Evolutionary conservation across 2,329 filamentous ascomycete genomes (phyloP).

Genomic region (Emmonsia crescens): DNA sequence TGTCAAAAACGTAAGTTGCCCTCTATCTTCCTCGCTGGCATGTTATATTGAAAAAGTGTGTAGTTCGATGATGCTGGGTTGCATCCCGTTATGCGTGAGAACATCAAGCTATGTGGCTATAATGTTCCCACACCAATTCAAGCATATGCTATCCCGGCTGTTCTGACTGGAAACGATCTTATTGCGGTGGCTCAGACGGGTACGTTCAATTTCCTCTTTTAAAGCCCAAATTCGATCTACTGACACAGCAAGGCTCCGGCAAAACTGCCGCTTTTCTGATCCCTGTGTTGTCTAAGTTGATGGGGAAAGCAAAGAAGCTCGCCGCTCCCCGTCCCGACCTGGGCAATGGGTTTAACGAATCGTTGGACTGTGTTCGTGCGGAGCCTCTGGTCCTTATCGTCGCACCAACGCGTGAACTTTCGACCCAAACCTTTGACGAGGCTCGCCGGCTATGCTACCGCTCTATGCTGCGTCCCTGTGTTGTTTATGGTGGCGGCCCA

Average conservation of each 20-base stretch:
- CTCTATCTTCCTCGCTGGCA: background rate
- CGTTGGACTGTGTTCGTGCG: constrained; percentile 49
- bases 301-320: constrained; percentile 90
- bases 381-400: constrained; percentile 84
- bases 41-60: constrained; percentile 19
- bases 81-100: constrained; percentile 72
- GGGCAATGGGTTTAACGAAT: constrained; percentile 42
- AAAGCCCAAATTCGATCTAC: background rate
- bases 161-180: constrained; percentile 66
- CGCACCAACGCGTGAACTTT: constrained; percentile 78
- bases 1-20: constrained; percentile 38
- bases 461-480: constrained; percentile 84
- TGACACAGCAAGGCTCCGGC: constrained; percentile 59
- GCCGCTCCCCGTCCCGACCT: constrained; percentile 64
- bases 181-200: constrained; percentile 89
- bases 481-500: constrained; percentile 77
- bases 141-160: constrained; percentile 68
- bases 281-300: constrained; percentile 77
- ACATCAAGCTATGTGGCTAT: constrained; percentile 65
- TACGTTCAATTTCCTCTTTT: constrained; percentile 35
- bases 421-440: constrained; percentile 90
- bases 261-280: constrained; percentile 92
- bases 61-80: constrained; percentile 68
- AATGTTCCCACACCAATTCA: constrained; percentile 73
- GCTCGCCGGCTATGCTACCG: constrained; percentile 87